Evolutionary conservation across 352 stramenopile species (phyloP), one percentile per base, ranked within the genome.

Genomic region (Globisporangium emineosum): DNA sequence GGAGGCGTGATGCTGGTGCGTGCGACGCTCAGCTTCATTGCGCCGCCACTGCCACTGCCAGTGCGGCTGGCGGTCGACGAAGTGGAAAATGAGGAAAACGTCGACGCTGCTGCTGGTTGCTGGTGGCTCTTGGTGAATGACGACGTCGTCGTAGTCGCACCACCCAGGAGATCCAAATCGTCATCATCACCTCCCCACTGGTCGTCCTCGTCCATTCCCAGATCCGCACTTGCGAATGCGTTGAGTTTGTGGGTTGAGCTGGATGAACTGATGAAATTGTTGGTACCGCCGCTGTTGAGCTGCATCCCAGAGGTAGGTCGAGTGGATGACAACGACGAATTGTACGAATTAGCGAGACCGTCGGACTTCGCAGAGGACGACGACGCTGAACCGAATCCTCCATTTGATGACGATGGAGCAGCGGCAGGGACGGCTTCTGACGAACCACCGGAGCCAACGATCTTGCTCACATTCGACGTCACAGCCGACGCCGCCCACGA

Each of bases 401-500:
- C 58, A 19, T 60, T 62, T 10, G 60, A 52, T 19, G 37, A 40
- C 13, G 35, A 19, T 21, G 60, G 54, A 30, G 51, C 40, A 40
- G 50, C 27, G n/a, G 52, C 3, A 10, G 52, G 10, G 19, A 10
- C 4, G 23, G 37, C 52, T 23, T 43, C 43, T 19, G 50, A 54
- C 3, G 59, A 75, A 2, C 73, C 65, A 15, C 63, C 78, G 23
- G 66, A 70, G n/a, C 77, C 78, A 13, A 90, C 81, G 19, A 90
- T 76, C 68, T 88, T 89, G 47, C 76, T 75, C 43, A 90, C 83
- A 47, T 89, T 90, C 7, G 82, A 86, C 5, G 63, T 70, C 53
- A 93, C 82, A 33, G 79, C 77, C 0, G 84, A 91, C 1, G 84
- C 78, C 10, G 84, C 84, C 84, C 84, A 93, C n/a, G 82, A 88